Percentiles rank a stretch among this genome's conserved stretches.
These are phyloP conservation scores for Leccinum broughii DNA, from an alignment of 768 basidiomycete species.

Conservation along the genomic window DNA sequence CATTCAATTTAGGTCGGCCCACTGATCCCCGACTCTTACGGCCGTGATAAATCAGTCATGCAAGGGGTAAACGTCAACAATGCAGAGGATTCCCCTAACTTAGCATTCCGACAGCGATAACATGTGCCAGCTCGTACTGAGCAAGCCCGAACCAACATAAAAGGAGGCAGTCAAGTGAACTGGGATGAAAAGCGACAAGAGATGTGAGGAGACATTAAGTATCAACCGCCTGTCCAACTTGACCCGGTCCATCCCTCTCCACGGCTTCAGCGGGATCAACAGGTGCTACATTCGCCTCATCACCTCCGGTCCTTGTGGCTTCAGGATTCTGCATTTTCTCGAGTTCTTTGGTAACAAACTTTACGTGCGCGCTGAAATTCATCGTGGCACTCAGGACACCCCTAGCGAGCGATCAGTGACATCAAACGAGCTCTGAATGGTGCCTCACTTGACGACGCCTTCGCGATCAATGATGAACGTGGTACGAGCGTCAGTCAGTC, in stretches of 20 bases:
- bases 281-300: not conserved
- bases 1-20: too few relatives aligned
- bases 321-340: slow-evolving; percentile 40
- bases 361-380: slow-evolving; percentile 64
- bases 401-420: slow-evolving; percentile 33
- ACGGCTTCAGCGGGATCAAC: slow-evolving; percentile 8
- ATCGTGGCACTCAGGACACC: slow-evolving; percentile 60
- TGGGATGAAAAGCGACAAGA: too few relatives aligned
- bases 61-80: too few relatives aligned
- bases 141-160: too few relatives aligned
- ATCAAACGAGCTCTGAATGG: slow-evolving; percentile 3
- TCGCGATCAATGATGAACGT: slow-evolving; percentile 77
- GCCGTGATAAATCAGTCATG: too few relatives aligned
- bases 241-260: slow-evolving; percentile 22
- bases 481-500: slow-evolving; percentile 60
- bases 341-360: slow-evolving; percentile 71
- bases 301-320: not conserved
- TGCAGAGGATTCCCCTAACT: too few relatives aligned
- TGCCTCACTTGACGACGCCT: slow-evolving; percentile 60
- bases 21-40: too few relatives aligned
- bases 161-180: too few relatives aligned
- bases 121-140: too few relatives aligned
- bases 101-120: too few relatives aligned
- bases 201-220: slow-evolving; percentile 13
- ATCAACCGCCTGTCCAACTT: slow-evolving; percentile 20